Conservation (phyloP, 257 asterid genomes). For the Gentiana macrophylla region DNA sequence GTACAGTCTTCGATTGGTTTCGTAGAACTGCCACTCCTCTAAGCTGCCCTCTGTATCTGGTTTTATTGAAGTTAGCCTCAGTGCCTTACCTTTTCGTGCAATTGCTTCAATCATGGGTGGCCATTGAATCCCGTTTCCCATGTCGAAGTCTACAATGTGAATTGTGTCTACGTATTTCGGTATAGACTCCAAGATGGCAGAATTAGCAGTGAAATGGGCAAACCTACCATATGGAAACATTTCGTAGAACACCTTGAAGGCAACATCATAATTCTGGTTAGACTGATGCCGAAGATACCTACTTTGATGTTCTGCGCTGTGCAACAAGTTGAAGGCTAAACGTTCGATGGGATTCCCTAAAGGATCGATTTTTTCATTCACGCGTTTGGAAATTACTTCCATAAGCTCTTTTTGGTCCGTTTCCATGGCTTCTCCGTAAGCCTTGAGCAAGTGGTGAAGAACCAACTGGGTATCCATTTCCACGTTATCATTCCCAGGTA, state of each 20-base stretch:
- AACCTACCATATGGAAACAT: constrained; percentile 23
- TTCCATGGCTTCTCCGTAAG: constrained; percentile 51
- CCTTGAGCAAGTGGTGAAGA: constrained; percentile 43
- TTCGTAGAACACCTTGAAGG: constrained; percentile 41
- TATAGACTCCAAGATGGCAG: constrained; percentile 24
- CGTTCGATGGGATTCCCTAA: constrained; percentile 42
- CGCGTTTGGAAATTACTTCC: constrained; percentile 32
- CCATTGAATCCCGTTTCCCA: constrained; percentile 42
- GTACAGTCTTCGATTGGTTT: constrained; percentile 33
- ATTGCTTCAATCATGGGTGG: constrained; percentile 46
- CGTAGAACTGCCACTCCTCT: constrained; percentile 31
- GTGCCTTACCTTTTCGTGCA: constrained; percentile 17
- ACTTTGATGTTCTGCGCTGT: constrained; percentile 23
- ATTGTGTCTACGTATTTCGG: constrained; percentile 13
- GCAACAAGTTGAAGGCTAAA: constrained; percentile 46
- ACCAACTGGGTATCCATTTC: constrained; percentile 28
- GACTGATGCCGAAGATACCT: constrained; percentile 43
- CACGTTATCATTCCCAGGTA: constrained; percentile 18
- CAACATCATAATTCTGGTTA: constrained; percentile 29
- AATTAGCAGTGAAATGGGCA: constrained; percentile 33
- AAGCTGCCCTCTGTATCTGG: constrained; percentile 18
- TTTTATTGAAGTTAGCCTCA: constrained; percentile 45
- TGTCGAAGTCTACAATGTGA: constrained; percentile 28
- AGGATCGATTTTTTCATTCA: constrained; percentile 34
- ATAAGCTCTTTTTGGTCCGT: constrained; percentile 43